Evolutionary conservation across 176 grass and related monocot species (phyloP).

Genomic region (Hordeum marinum): DNA sequence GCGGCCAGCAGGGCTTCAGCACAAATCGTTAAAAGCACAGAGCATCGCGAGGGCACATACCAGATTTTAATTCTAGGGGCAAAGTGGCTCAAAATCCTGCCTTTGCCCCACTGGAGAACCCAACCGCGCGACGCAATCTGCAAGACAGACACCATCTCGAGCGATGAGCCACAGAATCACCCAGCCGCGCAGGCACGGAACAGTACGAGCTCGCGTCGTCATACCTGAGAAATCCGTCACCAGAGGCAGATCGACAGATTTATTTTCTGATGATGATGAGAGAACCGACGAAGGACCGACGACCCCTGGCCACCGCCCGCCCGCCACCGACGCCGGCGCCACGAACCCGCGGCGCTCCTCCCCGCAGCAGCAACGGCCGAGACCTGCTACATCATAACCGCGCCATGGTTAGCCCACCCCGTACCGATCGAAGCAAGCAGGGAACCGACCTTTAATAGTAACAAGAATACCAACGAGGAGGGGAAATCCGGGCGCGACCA

Average conservation of each 20-base stretch:
- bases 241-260: background rate
- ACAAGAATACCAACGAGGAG: background rate
- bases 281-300: background rate
- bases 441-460: background rate
- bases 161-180: background rate
- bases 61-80: background rate
- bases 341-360: background rate
- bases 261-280: background rate
- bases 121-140: background rate
- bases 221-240: background rate
- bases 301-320: background rate
- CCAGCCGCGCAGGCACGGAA: background rate
- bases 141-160: background rate
- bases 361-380: background rate
- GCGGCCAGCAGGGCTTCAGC: background rate
- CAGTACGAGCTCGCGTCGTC: background rate
- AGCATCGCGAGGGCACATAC: background rate
- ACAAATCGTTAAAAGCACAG: background rate
- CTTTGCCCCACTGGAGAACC: background rate
- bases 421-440: background rate
- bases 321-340: background rate
- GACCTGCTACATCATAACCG: background rate
- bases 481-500: background rate
- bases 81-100: constrained; percentile 2
- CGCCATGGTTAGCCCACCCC: background rate